Evolutionary conservation across 805 yeast genomes (phyloP).

Genomic region (Schwanniomyces sp.): DNA sequence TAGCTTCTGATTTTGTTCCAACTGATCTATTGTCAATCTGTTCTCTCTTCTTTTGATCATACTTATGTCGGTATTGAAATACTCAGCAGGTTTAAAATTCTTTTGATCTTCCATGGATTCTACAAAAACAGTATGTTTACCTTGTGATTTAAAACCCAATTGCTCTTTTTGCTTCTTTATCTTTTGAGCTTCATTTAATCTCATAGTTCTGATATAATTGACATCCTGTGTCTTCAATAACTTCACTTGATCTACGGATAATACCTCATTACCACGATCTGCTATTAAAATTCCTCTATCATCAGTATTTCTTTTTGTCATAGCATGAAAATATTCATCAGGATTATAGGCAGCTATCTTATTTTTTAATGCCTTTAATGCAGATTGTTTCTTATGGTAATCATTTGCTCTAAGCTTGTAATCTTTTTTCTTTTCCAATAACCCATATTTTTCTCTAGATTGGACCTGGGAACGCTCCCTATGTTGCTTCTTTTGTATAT

Average conservation of each 20-base stretch:
- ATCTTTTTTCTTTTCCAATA: constrained; percentile 81
- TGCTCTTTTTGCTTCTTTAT: constrained; percentile 56
- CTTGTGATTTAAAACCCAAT: constrained; percentile 54
- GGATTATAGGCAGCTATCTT: constrained; percentile 80
- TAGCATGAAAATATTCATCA: constrained; percentile 95
- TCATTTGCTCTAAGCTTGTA: constrained; percentile 53
- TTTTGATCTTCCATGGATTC: constrained; percentile 58
- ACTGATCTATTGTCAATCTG: constrained; percentile 62
- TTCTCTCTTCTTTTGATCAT: constrained; percentile 68
- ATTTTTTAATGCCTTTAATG: constrained; percentile 65
- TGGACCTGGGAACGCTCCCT: constrained; percentile 88
- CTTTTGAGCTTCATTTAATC: constrained; percentile 66
- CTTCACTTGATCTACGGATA: constrained; percentile 74
- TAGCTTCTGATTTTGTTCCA: constrained; percentile 40
- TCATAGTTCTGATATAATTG: constrained; percentile 76
- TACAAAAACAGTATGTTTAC: constrained; percentile 85
- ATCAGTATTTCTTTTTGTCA: constrained; percentile 73
- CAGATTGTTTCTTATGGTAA: constrained; percentile 59
- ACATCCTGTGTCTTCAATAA: constrained; percentile 88
- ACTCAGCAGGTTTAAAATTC: constrained; percentile 60
- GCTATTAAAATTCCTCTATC: constrained; percentile 63
- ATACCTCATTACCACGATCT: constrained; percentile 61
- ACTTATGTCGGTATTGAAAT: constrained; percentile 68
- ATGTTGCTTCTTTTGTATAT: constrained; percentile 94
- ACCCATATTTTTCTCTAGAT: constrained; percentile 72